Evolutionary conservation across 2,329 filamentous ascomycete genomes (phyloP), one percentile per base, ranked within the genome.

Genomic region (Ploettnerulaceae sp.): DNA sequence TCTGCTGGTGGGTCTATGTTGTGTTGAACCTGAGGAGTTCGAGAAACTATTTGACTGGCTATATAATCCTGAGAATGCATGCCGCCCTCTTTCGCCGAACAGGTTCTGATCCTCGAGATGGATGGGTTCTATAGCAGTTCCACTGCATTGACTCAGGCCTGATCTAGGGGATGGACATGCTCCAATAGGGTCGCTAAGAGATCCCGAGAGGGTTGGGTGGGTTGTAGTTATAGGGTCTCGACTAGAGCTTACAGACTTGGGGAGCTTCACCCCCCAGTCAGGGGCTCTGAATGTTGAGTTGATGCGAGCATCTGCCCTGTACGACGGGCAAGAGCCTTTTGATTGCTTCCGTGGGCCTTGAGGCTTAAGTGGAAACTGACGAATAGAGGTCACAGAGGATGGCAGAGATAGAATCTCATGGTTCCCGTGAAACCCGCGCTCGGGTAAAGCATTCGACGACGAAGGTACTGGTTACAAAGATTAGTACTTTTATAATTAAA

Each of bases 121-220:
- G n/a, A 45, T 37, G 7, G 42, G 25, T n/a, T 37, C 14, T 37
- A 22, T 17, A 24, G 32, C 32, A 37, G 22, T 44, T 8, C 41
- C 32, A 24, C 21, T 24, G 12, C 20, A 21, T n/a, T n/a, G n/a
- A 15, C n/a, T 18, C 14, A 14, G 18, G 1, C 18, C 17, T 4
- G 31, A 24, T 7, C 9, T 37, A 7, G 34, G 18, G 6, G 34
- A 45, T 18, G 9, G 12, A 31, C n/a, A 45, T 24, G 9, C 12
- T 38, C 25, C 14, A 22, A 18, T 26, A 17, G 39, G 7, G 12
- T 24, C 20, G n/a, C 28, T 7, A 6, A 42, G 20, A 9, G 28
- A 42, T 25, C 25, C 39, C 14, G 39, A 42, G 15, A 26, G 15
- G n/a, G 3, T 40, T 31, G 17, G 2, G 9, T 20, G 4, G 6